Base-by-base conservation (phyloP, 768 basidiomycete species). In the Lactarius deliciosus region DNA sequence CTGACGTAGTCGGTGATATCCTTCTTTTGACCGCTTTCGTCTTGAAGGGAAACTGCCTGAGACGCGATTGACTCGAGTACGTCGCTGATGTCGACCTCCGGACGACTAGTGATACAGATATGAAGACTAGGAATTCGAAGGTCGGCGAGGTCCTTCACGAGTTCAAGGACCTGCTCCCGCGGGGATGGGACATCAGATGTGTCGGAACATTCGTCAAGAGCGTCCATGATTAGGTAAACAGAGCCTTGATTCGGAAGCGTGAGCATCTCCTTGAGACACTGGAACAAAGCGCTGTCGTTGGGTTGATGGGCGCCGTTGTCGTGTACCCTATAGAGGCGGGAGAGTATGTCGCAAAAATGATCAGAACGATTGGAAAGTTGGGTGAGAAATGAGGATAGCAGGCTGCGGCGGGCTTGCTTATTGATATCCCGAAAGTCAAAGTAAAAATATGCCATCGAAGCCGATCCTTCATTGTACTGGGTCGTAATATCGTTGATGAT, bases 201-300 rank as follows among this genome's bases (percentile, higher is more conserved):
- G 5, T 59, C 41, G 30, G 58, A 41, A 20, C 40, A 59, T 30
- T 59, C 58, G 16, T 59, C 58, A 15, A 59, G 40, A 9, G 22
- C 58, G 10, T 59, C 58, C 16, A 59, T 28, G 9, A 59, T 43
- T 10, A 59, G 47, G n/a, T 50, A 50, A 25, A 50, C 47, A 0
- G 22, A 3, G 4, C 47, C 47, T 50, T 50, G 47, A 5, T 41
- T 20, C 2, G 58, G 58, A 16, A 43, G 25, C 2, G 15, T 28
- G 20, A 59, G 28, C 58, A 59, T 59, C 3, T 41, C 25, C 20
- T 43, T 20, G 11, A 59, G 40, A 28, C 58, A 59, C 2, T 59
- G 58, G 0, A 18, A 43, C 8, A 59, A 30, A 7, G 8, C 58
- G 16, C 25, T 28, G 25, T 59, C 25, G 22, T 18, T 25, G 2